Evolutionary conservation across 495 filamentous ascomycete species (phyloP).

Genomic region (Lasiosphaeris hirsuta): DNA sequence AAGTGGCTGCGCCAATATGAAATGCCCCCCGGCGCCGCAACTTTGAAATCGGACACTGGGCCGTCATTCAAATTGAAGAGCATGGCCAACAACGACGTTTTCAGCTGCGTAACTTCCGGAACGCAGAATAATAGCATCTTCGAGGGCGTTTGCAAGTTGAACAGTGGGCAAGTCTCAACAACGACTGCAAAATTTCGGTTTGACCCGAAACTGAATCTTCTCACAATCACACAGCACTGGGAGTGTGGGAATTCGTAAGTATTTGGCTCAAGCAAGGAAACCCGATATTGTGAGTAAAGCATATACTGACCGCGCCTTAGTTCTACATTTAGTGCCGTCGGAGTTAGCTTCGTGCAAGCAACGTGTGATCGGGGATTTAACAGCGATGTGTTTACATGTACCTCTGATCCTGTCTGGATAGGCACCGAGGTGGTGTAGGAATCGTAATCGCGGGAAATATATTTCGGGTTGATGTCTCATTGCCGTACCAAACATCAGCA

Average conservation of each 20-base stretch:
- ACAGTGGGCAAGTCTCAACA: conserved; percentile 4
- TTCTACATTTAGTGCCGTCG: conserved; percentile 23
- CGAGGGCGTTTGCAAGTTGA: conserved; percentile 21
- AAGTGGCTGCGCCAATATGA: conserved; percentile 33
- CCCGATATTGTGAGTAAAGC: not conserved
- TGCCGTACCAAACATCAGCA: too few relatives aligned
- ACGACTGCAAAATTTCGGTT: conserved; percentile 30
- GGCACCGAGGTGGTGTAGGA: conserved; percentile 29
- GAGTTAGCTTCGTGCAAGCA: conserved; percentile 35
- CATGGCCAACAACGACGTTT: conserved; percentile 26
- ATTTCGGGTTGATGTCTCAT: too few relatives aligned
- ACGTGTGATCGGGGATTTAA: conserved; percentile 27
- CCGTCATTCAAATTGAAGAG: conserved; percentile 35
- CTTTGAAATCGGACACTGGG: conserved; percentile 25
- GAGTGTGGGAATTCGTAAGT: conserved; percentile 35
- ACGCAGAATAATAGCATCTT: conserved; percentile 20
- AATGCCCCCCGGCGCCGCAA: conserved; percentile 24
- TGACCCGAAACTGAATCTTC: conserved; percentile 29
- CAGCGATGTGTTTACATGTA: conserved; percentile 33
- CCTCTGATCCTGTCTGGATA: conserved; percentile 35
- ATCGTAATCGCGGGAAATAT: too few relatives aligned
- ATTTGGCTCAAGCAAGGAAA: not conserved
- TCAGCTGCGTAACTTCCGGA: conserved; percentile 26
- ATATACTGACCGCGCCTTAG: conserved; percentile 17
- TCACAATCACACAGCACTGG: conserved; percentile 33